phyloP scores from a whole-genome alignment of 1,284 basidiomycete genomes.

The Coniophora puteana region DNA sequence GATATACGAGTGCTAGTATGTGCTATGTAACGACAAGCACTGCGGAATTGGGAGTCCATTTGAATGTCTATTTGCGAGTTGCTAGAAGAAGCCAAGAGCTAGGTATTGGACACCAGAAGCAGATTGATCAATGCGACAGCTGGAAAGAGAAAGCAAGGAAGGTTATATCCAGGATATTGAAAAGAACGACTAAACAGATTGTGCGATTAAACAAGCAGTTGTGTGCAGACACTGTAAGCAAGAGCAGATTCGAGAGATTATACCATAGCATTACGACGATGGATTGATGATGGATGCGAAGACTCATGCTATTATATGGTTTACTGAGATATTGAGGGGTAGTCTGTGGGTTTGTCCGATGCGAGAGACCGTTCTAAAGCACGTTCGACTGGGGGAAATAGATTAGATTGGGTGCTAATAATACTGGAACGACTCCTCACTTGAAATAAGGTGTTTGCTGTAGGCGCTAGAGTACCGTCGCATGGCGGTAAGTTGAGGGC shows the following conservation, averaged over 20 bases:
- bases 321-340: constrained; percentile 23
- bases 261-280: constrained; percentile 37
- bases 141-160: constrained; percentile 8
- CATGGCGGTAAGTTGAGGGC: constrained; percentile 67
- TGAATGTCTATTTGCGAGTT: constrained; percentile 9
- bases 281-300: constrained; percentile 7
- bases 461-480: constrained; percentile 68
- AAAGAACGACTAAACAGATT: constrained; percentile 17
- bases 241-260: constrained; percentile 28
- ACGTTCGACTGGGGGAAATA: constrained; percentile 53
- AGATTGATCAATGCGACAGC: constrained; percentile 21
- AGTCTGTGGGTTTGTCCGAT: constrained; percentile 27
- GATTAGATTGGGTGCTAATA: constrained; percentile 4
- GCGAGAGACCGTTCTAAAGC: constrained; percentile 45
- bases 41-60: constrained; percentile 1
- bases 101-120: constrained; percentile 31
- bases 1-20: constrained; percentile 9
- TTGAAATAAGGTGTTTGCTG: constrained; percentile 76
- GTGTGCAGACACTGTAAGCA: constrained; percentile 27
- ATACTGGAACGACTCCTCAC: constrained; percentile 40
- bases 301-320: constrained; percentile 13
- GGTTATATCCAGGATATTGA: neutral
- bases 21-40: constrained; percentile 8
- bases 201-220: constrained; percentile 27
- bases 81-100: constrained; percentile 14